Base-by-base conservation (phyloP, 805 yeast genomes). In the Candida anglica region DNA sequence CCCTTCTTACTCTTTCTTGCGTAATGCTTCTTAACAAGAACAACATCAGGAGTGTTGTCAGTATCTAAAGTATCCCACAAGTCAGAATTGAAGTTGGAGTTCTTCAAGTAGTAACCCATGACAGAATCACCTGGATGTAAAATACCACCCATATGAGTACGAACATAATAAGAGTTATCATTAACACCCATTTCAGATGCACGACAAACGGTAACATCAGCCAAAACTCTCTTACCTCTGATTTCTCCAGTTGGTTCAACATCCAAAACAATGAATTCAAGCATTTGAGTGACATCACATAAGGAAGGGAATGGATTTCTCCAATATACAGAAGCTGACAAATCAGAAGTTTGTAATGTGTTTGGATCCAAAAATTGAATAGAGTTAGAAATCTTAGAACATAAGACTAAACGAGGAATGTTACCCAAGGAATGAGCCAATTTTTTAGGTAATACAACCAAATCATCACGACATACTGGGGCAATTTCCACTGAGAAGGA, bases 101-200 rank as follows among this genome's bases (percentile, higher is more conserved):
- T 88, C 25, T 80, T 69, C 33, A 89, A 66, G 60, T 76, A 91
- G 61, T 89, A 94, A 34, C 98, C 98, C 76, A 91, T 65, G 15
- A 79, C 95, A 10, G 93, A 81, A 58, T 93, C 98, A 48, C 98
- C 99, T 3, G 98, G 95, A 58, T 93, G 97, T 51, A 93, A 71
- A 46, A 93, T 77, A 40, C 83, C 96, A 45, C 98, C 99, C 31
- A 93, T 68, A 58, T 94, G 98, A 0, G 96, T 79, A 55, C 96
- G 76, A 20, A 91, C 79, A 44, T 85, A 87, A 56, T 73, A 89
- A 30, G 86, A 81, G 42, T 74, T 74, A 53, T 88, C 96, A 54
- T 88, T 88, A 33, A 73, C 73, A 28, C 97, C 96, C 68, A 93
- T 59, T 59, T 93, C 98, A 30, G 81, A 61, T 13, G 95, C 78